Evolutionary conservation across 495 filamentous ascomycete species (phyloP), one percentile per base, ranked within the genome.

Genomic region (Aspergillus ostianus): DNA sequence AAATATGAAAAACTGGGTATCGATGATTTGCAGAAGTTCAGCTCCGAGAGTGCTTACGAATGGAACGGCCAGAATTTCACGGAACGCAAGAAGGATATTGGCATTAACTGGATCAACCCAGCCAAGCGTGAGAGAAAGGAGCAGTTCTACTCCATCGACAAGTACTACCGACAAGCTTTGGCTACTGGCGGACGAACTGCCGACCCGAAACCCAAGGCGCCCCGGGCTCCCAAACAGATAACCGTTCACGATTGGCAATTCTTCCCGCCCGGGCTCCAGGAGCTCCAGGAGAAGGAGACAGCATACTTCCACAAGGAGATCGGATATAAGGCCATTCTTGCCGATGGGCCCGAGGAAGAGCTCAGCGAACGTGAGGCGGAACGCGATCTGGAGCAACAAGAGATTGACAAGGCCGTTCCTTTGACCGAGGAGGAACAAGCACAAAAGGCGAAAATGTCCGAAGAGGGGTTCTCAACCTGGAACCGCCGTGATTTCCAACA

Each of bases 41-140:
- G 88, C 4, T 96, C 92, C 0, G 95, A 99, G 64, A 96, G 91
- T 47, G 89, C 93, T 0, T 99, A 99, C 60, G 93, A 98, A 69
- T 99, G 95, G 95, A 98, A 99, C 62, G 95, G 95, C 27, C 87
- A 97, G 70, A 90, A 92, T 65, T 99, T 98, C 66, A 90, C 91
- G 7, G 80, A 84, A 48, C 85, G 87, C 55, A 96, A 96, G 78
- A 97, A 97, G 68, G 93, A 96, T 47, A 90, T 99, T 60, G 92
- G 92, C 44, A 82, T 96, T 30, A 95, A 81, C 69, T 99, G 95
- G 95, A 99, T 99, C 78, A 97, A 99, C 67, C 95, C 95, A 3
- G 87, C 94, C 19, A 99, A 98, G 80, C 93, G 95, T 65, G 95
- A 99, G 76, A 90, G 95, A 54, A 99, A 98, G 76, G 94, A 99